Base-by-base conservation (phyloP, 768 basidiomycete genomes). In the Tricholoma matsutake region DNA sequence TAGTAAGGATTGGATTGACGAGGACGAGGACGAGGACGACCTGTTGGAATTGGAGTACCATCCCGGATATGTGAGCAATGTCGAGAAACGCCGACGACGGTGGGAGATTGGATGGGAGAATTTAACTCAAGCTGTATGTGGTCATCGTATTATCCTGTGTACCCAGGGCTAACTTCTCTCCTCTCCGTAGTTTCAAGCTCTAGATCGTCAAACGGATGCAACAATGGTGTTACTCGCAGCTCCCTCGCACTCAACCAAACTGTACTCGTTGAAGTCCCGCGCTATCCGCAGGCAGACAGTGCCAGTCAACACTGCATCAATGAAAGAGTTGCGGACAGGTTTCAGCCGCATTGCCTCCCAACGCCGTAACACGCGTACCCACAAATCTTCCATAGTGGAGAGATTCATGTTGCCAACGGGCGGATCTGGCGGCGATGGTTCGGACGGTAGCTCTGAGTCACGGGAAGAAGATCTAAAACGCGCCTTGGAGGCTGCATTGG, bases 21-120 rank as follows among this genome's bases (percentile, higher is more conserved):
- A 89, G 63, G 89, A 92, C 20, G 82, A 79, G 4, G 88, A 89
- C 61, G 84, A 82, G 22, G 85, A 88, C 22, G 91, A 92, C 67
- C 64, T 92, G 60, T 70, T 92, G 56, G 86, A 91, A 47, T 74
- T 92, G 57, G 89, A 92, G 65, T 92, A 83, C 67, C 91, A 93
- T 70, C 89, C 89, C 8, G 76, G 79, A 57, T 93, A 82, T 68
- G 78, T 93, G 54, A 80, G 78, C 58, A 86, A 86, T 68, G 71
- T 82, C 56, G 86, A 87, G 66, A 90, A 88, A 71, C 75, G 91
- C 54, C 80, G 87, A 53, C 74, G 88, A 58, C 79, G 85, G 59
- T 93, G 89, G 87, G 89, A 91, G 61, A 77, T 83, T 37, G 84
- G 86, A 4, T 92, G 91, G 90, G 89, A 92, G 60, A 81, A 82